These are phyloP conservation scores for Moesziomyces globuligerus DNA, from an alignment of 1,284 basidiomycete genomes.

Conservation along the genomic window DNA sequence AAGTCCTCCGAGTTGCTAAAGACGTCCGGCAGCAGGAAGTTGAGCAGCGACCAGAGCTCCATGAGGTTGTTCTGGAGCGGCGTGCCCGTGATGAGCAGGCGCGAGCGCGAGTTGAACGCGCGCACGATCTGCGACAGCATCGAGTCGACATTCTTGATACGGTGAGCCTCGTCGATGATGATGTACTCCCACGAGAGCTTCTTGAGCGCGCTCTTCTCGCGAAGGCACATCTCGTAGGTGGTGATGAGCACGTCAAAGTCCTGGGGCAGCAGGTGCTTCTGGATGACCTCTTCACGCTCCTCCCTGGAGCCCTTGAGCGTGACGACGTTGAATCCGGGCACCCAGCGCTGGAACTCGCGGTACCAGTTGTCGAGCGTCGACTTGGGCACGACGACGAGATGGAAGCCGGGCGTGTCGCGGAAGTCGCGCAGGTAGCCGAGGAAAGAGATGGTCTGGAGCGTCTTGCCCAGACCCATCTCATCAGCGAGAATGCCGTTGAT, in stretches of 20 bases:
- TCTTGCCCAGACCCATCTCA: conserved; percentile 92
- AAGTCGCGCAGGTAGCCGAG: conserved; percentile 92
- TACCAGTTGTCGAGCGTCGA: conserved; percentile 97
- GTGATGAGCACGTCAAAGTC: conserved; percentile 96
- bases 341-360: conserved; percentile 92
- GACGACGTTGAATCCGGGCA: conserved; percentile 81
- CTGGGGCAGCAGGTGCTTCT: conserved; percentile 80
- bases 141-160: conserved; percentile 99
- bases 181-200: conserved; percentile 99
- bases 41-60: conserved; percentile 93
- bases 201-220: conserved; percentile 89
- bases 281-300: conserved; percentile 84
- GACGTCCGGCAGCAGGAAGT: conserved; percentile 74
- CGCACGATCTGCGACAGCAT: conserved; percentile 95
- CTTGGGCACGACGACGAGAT: conserved; percentile 96
- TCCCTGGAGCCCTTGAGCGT: conserved; percentile 88
- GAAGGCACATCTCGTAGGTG: conserved; percentile 95
- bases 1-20: conserved; percentile 72
- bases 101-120: conserved; percentile 85
- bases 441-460: conserved; percentile 97
- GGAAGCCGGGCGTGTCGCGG: conserved; percentile 80
- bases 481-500: conserved; percentile 65
- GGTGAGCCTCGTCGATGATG: conserved; percentile 97
- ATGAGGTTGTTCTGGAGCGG: conserved; percentile 97
- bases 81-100: conserved; percentile 95